These are phyloP conservation scores for Penicillium sp. DNA, from an alignment of 2,329 filamentous ascomycete genomes.

Conservation along the genomic window DNA sequence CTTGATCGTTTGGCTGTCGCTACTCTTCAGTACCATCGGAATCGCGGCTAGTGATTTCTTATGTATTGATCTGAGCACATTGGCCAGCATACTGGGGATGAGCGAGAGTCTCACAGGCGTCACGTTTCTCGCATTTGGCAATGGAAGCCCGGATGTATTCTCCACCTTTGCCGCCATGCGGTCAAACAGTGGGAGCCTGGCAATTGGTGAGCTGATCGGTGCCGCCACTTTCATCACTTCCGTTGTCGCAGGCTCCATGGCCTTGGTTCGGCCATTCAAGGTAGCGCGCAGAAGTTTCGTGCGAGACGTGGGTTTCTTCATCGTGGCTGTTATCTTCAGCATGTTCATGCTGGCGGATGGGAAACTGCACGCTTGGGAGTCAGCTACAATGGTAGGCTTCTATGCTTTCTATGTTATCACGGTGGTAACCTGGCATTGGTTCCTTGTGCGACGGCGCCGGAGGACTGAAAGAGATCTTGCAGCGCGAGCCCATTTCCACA, in stretches of 20 bases:
- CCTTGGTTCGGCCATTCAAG: constrained; percentile 89
- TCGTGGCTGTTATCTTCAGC: constrained; percentile 80
- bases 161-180: constrained; percentile 98
- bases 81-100: constrained; percentile 83
- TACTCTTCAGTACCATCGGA: constrained; percentile 95
- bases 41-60: constrained; percentile 99
- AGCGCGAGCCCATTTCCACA: constrained; percentile 73
- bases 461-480: constrained; percentile 68
- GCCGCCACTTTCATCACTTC: constrained; percentile 95
- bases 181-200: constrained; percentile 95
- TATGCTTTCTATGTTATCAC: constrained; percentile 87
- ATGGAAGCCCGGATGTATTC: constrained; percentile 97
- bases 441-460: constrained; percentile 64
- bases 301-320: constrained; percentile 89
- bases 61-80: constrained; percentile 93
- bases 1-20: constrained; percentile 77
- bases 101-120: constrained; percentile 96
- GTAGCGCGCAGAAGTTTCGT: constrained; percentile 89
- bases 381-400: constrained; percentile 83
- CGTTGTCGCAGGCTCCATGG: constrained; percentile 96
- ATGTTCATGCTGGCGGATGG: constrained; percentile 87
- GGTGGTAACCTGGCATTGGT: constrained; percentile 93
- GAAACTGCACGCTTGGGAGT: constrained; percentile 83
- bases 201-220: constrained; percentile 90
- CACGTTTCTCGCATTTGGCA: constrained; percentile 94